Percentiles rank a stretch among this genome's conserved stretches.
Conservation (phyloP, 2,329 filamentous ascomycete genomes). For the Claviceps arundinis region DNA sequence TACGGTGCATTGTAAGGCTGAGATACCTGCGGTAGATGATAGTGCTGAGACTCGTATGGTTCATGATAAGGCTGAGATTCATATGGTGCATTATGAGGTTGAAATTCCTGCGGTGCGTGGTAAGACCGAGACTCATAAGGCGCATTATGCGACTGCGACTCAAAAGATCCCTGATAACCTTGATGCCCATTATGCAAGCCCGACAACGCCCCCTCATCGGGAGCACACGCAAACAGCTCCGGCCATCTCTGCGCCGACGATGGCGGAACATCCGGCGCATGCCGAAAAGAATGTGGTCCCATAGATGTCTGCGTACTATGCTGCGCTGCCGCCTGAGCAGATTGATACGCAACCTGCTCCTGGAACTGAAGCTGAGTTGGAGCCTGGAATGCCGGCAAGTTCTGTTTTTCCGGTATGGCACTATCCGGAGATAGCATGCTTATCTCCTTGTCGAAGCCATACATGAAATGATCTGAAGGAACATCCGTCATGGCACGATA, state of each 20-base stretch:
- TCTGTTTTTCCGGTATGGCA: slow-evolving; percentile 11
- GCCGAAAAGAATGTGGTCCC: not conserved
- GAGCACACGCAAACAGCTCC: slow-evolving; percentile 26
- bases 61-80: too few species aligned
- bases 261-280: slow-evolving; percentile 29
- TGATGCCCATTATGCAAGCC: not conserved
- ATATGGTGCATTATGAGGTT: too few species aligned
- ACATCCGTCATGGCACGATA: slow-evolving; percentile 20
- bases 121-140: too few species aligned
- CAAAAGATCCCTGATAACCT: too few species aligned
- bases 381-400: not conserved
- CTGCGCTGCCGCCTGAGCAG: not conserved
- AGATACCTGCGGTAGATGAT: too few species aligned
- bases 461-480: slow-evolving; percentile 19
- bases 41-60: too few species aligned
- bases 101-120: too few species aligned
- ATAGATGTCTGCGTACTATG: not conserved
- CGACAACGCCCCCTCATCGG: slow-evolving; percentile 3
- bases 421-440: slow-evolving; percentile 17
- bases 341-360: not conserved
- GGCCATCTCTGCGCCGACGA: slow-evolving; percentile 38
- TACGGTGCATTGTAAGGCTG: too few species aligned
- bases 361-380: not conserved
- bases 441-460: slow-evolving; percentile 39
- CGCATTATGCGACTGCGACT: too few species aligned